Evolutionary conservation across 2,329 filamentous ascomycete genomes (phyloP), one percentile per base, ranked within the genome.

Genomic region (Hypoxylon sp.): DNA sequence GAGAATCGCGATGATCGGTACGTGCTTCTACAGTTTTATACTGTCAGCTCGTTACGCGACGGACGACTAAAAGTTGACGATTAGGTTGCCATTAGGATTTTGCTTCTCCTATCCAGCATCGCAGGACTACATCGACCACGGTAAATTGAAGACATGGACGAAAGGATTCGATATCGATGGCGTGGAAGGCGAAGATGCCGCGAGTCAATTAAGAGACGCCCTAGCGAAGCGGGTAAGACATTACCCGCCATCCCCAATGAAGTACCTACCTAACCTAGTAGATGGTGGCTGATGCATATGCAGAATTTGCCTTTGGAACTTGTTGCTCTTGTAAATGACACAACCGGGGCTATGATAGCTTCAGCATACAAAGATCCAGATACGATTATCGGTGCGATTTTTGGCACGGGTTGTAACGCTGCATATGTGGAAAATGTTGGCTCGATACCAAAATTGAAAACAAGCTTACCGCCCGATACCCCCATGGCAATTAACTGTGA

Each of bases 401-500:
- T 99, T 76, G 96, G 96, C 73, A 99, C 96, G 11, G 96, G 96
- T 65, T 98, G 95, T 83, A 98, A 99, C 77, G 96, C 95, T 45
- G 96, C 96, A 34, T 99, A 98, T 84, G 97, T 98, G 91, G 96
- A 99, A 82, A 82, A 97, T 75, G 92, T 89, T 71, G 94, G 93
- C 71, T 92, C 91, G 11, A 93, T 98, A 72, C 94, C 94, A 71
- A 99, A 98, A 85, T 89, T 99, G 60, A 93, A 97, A 82, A 88
- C 97, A 85, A 94, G 96, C 75, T 87, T 98, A 41, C 92, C 93
- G 49, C 84, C 93, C 0, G 90, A 96, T 68, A 89, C 89, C 65
- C 93, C 91, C 46, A 97, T 98, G 86, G 94, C 93, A 52, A 97
- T 98, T 83, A 98, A 98, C 85, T 98, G 94, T 84, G 95, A 98